phyloP scores from a whole-genome alignment of 805 yeast genomes.

The Metschnikowia lochheadii region DNA sequence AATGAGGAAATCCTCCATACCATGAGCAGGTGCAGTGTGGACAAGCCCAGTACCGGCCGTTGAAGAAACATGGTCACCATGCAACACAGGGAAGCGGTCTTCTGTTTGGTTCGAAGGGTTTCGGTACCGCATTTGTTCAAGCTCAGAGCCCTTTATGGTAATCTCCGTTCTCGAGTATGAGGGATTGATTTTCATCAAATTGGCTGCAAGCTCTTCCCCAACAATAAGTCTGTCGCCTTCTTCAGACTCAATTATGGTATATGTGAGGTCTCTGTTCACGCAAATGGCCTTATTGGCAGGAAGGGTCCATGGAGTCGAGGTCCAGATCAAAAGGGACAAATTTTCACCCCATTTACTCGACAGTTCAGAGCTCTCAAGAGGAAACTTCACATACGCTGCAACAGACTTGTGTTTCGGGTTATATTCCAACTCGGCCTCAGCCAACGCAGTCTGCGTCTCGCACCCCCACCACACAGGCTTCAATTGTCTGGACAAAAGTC shows the following conservation, averaged over 20 bases:
- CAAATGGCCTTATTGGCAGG: conserved; percentile 84
- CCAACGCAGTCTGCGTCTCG: conserved; percentile 88
- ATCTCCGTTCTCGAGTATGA: conserved; percentile 3
- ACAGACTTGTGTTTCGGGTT: conserved; percentile 63
- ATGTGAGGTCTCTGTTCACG: conserved; percentile 53
- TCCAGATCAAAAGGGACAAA: conserved; percentile 68
- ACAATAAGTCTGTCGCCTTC: conserved; percentile 50
- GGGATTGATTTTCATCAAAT: conserved; percentile 30
- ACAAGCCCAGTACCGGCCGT: conserved; percentile 92
- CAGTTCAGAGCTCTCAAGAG: conserved; percentile 26
- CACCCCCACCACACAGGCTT: conserved; percentile 98
- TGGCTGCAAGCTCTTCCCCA: conserved; percentile 45
- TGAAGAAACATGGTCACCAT: conserved; percentile 78
- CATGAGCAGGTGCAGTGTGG: conserved; percentile 98
- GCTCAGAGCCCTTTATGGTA: conserved; percentile 21
- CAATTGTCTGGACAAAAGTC: conserved; percentile 74
- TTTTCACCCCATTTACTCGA: conserved; percentile 17
- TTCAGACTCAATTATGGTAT: conserved; percentile 42
- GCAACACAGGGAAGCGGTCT: conserved; percentile 54
- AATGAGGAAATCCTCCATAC: conserved; percentile 82
- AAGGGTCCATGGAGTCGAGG: conserved; percentile 98
- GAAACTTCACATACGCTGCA: conserved; percentile 68
- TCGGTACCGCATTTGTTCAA: conserved; percentile 39
- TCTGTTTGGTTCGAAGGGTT: conserved; percentile 47
- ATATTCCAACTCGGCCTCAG: conserved; percentile 94